Evolutionary conservation across 305 asterid species (phyloP), one percentile per base, ranked within the genome.

Genomic region (Fraxinus angustifolia): DNA sequence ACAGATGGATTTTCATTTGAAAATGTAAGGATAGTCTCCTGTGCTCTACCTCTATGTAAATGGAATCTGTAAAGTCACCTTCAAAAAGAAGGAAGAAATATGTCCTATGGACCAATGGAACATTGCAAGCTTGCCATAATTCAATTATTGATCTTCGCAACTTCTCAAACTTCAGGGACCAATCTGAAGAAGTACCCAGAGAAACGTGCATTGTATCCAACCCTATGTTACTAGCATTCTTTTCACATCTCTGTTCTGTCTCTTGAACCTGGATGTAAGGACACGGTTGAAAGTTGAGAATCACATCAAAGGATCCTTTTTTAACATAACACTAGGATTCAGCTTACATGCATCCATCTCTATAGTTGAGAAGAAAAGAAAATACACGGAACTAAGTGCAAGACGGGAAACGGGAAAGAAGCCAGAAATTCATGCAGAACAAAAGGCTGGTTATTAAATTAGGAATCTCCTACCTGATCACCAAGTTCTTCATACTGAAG

Each of bases 1-100:
- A 88, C 80, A 1, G 87, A 91, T 28, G 94, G 85, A 83, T 80
- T 83, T 70, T 96, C 98, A 78, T 68, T 82, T 26, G 88, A 86
- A 80, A 94, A 91, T 83, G 94, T 84, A 87, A 93, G 79, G 93
- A 85, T 35, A 94, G 91, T 78, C 98, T 87, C 87, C 98, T 85
- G 62, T 89, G 87, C 85, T 93, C 98, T 10, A 94, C 94, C 90
- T 94, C 98, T 91, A 94, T 89, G 87, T 93, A 94, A 82, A 94
- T 91, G 82, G 96, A 94, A 86, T 93, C 98, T 67, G 88, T 86
- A 4, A 85, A 87, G 75, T 92, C 96, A 12, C 96, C 97, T 83
- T 89, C 91, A 75, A 94, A 84, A 68, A 94, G 96, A 88, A 94
- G 87, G 91, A 92, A 86, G 87, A 94, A 93, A 84, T 94, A 94